Evolutionary conservation across 179 eudicot species (phyloP).

Genomic region (Monotropa hypopitys): DNA sequence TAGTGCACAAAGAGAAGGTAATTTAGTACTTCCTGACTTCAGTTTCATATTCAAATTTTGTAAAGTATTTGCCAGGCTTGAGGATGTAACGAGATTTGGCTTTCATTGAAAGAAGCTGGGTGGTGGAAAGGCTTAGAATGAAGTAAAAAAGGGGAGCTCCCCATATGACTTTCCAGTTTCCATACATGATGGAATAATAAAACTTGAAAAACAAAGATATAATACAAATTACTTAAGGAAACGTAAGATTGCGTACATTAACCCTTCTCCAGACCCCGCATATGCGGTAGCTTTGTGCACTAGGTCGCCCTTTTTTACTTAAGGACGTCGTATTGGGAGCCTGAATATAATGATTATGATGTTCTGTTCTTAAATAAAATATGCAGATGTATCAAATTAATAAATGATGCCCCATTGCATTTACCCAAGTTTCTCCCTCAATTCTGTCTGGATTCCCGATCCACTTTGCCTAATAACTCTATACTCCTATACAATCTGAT

Average conservation of each 20-base stretch:
- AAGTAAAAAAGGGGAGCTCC: background rate
- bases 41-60: background rate
- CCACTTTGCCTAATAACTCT: background rate
- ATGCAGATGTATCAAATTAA: background rate
- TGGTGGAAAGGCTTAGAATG: slow-evolving; percentile 1
- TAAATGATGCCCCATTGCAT: background rate
- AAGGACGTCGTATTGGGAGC: too few species aligned
- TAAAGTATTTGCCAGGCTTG: background rate
- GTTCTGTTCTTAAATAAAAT: background rate
- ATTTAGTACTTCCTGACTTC: background rate
- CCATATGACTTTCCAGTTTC: background rate
- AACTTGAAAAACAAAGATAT: background rate
- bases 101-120: background rate
- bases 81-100: background rate
- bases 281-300: too few species aligned
- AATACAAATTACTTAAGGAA: background rate
- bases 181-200: background rate
- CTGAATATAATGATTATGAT: background rate
- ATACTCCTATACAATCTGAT: background rate
- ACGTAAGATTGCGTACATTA: too few species aligned
- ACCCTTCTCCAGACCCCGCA: too few species aligned
- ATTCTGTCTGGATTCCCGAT: background rate
- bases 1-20: slow-evolving; percentile 96
- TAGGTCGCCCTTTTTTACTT: too few species aligned
- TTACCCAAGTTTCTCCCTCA: background rate